Conservation (phyloP, 2,329 filamentous ascomycete genomes). For the Hypoxylon sp. region DNA sequence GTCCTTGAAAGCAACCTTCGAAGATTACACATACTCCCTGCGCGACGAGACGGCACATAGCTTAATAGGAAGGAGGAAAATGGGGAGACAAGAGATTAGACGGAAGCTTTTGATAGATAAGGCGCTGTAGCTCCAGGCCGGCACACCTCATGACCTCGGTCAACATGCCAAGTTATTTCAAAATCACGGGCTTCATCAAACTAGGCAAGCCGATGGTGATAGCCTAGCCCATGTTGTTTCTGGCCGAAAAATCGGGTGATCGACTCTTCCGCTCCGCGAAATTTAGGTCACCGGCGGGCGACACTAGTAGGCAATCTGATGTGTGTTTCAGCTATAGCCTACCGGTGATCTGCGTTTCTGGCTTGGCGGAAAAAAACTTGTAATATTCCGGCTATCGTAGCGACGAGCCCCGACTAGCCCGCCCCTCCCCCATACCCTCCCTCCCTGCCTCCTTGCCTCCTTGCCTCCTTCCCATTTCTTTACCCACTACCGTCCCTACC, state of each 20-base stretch:
- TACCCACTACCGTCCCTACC: slow-evolving; percentile 2
- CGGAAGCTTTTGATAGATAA: slow-evolving; percentile 33
- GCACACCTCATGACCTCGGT: slow-evolving; percentile 19
- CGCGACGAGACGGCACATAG: slow-evolving; percentile 29
- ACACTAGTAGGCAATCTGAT: slow-evolving; percentile 15
- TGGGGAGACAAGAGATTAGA: slow-evolving; percentile 21
- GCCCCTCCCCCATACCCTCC: slow-evolving; percentile 6
- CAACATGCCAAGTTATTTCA: slow-evolving; percentile 29
- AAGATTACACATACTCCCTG: slow-evolving; percentile 25
- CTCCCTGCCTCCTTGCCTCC: background rate
- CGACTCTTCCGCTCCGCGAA: slow-evolving; percentile 34
- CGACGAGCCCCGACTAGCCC: slow-evolving; percentile 14
- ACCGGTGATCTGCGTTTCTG: slow-evolving; percentile 26
- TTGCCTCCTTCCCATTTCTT: slow-evolving; percentile 18
- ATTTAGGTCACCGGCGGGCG: slow-evolving; percentile 33
- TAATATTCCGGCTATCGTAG: slow-evolving; percentile 24
- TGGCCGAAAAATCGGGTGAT: slow-evolving; percentile 39
- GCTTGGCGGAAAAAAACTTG: slow-evolving; percentile 24
- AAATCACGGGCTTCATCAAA: slow-evolving; percentile 34
- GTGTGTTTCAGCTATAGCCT: slow-evolving; percentile 30
- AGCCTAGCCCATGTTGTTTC: slow-evolving; percentile 37
- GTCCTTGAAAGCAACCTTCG: slow-evolving; percentile 27
- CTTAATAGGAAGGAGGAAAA: slow-evolving; percentile 40
- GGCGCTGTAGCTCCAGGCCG: slow-evolving; percentile 23
- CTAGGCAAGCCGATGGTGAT: slow-evolving; percentile 33